Percentiles rank a stretch among this genome's conserved stretches.
Evolutionary conservation across 441 rosid genomes (phyloP).

Genomic region (Croton laevigatus): DNA sequence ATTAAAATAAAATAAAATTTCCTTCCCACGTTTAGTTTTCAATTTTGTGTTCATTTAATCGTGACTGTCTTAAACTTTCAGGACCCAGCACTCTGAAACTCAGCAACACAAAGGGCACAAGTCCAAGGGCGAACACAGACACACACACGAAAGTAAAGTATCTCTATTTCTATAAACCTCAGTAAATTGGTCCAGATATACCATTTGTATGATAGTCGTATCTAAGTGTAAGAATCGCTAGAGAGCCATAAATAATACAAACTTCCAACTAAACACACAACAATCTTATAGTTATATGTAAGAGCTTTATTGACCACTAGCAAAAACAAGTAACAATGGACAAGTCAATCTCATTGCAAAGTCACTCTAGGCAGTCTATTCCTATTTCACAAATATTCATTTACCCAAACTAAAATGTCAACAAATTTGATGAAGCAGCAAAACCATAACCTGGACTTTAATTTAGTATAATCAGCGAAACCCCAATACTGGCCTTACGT

Average conservation of each 20-base stretch:
- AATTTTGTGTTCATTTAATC: neutral
- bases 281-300: neutral
- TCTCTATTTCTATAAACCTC: neutral
- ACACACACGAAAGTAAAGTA: neutral
- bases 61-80: neutral
- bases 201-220: neutral
- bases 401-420: neutral
- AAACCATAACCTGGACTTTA: neutral
- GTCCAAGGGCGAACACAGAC: no score
- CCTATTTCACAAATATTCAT: neutral
- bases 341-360: neutral
- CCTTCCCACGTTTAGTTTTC: neutral
- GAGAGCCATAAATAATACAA: neutral
- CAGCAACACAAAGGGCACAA: neutral
- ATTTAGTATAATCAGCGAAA: neutral
- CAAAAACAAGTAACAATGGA: neutral
- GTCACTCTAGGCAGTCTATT: neutral
- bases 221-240: neutral
- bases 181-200: neutral
- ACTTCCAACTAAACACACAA: no score
- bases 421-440: conserved; percentile 4
- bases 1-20: neutral
- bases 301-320: neutral
- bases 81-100: neutral
- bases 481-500: neutral